These are phyloP conservation scores for Flaveria trinervia DNA, from an alignment of 129 eudicot genomes.

Conservation along the genomic window DNA sequence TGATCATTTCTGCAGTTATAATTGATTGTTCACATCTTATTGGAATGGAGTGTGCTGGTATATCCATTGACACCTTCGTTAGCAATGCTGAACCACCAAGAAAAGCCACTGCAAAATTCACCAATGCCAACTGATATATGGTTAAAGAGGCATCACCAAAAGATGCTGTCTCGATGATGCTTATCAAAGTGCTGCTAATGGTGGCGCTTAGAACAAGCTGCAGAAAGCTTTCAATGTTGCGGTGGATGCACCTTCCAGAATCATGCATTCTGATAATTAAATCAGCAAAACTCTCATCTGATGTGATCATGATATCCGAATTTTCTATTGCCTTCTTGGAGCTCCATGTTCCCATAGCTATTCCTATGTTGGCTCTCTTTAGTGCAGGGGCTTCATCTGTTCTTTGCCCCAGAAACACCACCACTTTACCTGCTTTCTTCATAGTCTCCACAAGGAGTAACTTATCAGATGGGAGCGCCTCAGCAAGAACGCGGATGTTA, in stretches of 20 bases:
- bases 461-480: constrained; percentile 34
- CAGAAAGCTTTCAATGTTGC: constrained; percentile 32
- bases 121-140: constrained; percentile 22
- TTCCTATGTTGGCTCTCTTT: constrained; percentile 37
- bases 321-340: constrained; percentile 25
- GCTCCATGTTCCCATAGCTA: constrained; percentile 40
- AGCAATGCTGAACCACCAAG: constrained; percentile 40
- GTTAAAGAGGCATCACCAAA: constrained; percentile 36
- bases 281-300: constrained; percentile 8
- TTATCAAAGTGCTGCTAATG: constrained; percentile 22
- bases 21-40: neutral
- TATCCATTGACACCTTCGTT: constrained; percentile 15
- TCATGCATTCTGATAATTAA: constrained; percentile 5
- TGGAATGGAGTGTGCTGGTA: constrained; percentile 16
- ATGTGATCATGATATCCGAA: constrained; percentile 22
- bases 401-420: constrained; percentile 35
- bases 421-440: constrained; percentile 34
- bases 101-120: constrained; percentile 28
- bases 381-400: constrained; percentile 39
- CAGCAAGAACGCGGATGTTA: constrained; percentile 36
- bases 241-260: constrained; percentile 30
- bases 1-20: constrained; percentile 33
- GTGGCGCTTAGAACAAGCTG: constrained; percentile 31
- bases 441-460: constrained; percentile 34
- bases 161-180: constrained; percentile 7